Percentiles rank a stretch among this genome's conserved stretches.
Evolutionary conservation across 352 stramenopile species (phyloP).

Genomic region (Pythium phragmiticola): DNA sequence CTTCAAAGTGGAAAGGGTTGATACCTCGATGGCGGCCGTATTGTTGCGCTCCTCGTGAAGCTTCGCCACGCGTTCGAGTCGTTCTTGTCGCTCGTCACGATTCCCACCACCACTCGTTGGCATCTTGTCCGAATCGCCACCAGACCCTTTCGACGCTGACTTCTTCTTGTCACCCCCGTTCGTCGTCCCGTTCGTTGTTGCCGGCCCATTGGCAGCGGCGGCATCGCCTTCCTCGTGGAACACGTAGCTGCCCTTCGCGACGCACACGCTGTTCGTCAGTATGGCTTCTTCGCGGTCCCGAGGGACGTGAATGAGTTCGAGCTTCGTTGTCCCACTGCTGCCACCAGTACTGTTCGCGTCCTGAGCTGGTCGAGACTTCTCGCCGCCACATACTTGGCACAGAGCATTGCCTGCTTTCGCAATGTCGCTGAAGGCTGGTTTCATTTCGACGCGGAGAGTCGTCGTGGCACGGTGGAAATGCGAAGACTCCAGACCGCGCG

Average conservation of each 20-base stretch:
- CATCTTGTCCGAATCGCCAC: slow-evolving; percentile 66
- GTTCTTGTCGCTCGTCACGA: slow-evolving; percentile 65
- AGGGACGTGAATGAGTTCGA: slow-evolving; percentile 58
- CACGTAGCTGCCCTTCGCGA: slow-evolving; percentile 66
- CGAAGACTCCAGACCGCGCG: slow-evolving; percentile 31
- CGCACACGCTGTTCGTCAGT: slow-evolving; percentile 65
- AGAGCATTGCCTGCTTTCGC: slow-evolving; percentile 21
- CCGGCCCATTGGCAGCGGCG: neutral
- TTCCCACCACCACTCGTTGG: slow-evolving; percentile 48
- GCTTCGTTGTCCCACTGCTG: slow-evolving; percentile 21
- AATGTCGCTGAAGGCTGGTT: slow-evolving; percentile 36
- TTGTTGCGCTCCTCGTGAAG: slow-evolving; percentile 71
- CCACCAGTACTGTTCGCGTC: slow-evolving; percentile 1
- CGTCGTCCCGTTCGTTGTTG: slow-evolving; percentile 16
- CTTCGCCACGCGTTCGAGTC: slow-evolving; percentile 62
- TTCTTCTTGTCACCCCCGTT: slow-evolving; percentile 48
- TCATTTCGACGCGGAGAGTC: slow-evolving; percentile 63
- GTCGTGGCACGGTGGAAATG: slow-evolving; percentile 41
- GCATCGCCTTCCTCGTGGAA: slow-evolving; percentile 62
- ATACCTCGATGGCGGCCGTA: slow-evolving; percentile 19
- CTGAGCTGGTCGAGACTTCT: slow-evolving; percentile 35
- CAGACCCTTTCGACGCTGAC: slow-evolving; percentile 26
- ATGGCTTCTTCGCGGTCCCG: slow-evolving; percentile 62
- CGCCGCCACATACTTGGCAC: slow-evolving; percentile 60
- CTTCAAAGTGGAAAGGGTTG: slow-evolving; percentile 13